phyloP scores from a whole-genome alignment of 108 stramenopile genomes.

The Aureococcus anophagefferens region DNA sequence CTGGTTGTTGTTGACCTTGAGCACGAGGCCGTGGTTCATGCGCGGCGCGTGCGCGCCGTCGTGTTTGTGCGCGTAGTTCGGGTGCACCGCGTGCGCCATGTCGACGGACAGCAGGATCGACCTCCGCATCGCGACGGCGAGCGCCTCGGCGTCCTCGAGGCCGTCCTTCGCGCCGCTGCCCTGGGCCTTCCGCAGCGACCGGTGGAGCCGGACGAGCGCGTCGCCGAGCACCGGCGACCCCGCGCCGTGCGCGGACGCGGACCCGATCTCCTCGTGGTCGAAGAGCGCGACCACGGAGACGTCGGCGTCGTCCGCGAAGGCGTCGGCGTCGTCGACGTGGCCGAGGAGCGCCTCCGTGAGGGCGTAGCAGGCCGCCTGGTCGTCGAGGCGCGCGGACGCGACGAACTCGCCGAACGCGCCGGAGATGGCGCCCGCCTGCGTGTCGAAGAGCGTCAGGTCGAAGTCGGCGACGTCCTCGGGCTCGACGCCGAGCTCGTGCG shows the following conservation, averaged over 20 bases:
- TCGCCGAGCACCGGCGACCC: conserved; percentile 80
- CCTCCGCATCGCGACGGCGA: conserved; percentile 42
- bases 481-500: conserved; percentile 54
- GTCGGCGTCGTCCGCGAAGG: conserved; percentile 40
- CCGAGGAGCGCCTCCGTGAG: conserved; percentile 47
- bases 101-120: conserved; percentile 73
- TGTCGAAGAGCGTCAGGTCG: too few species aligned
- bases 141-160: conserved; percentile 36
- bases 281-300: conserved; percentile 67
- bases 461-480: too few species aligned
- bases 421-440: conserved; percentile 76
- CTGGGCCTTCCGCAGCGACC: too few species aligned
- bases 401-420: conserved; percentile 81
- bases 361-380: conserved; percentile 74
- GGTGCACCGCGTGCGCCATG: conserved; percentile 87
- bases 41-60: conserved; percentile 70
- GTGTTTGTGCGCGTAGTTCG: conserved; percentile 80
- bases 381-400: conserved; percentile 80
- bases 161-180: too few species aligned
- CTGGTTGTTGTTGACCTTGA: conserved; percentile 88
- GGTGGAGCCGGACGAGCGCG: conserved; percentile 57
- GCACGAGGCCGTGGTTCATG: conserved; percentile 75
- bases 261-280: conserved; percentile 93
- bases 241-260: conserved; percentile 62
- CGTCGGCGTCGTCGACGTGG: too few species aligned